These are phyloP conservation scores for Trametes cinnabarina DNA, from an alignment of 768 basidiomycete species.

Conservation along the genomic window DNA sequence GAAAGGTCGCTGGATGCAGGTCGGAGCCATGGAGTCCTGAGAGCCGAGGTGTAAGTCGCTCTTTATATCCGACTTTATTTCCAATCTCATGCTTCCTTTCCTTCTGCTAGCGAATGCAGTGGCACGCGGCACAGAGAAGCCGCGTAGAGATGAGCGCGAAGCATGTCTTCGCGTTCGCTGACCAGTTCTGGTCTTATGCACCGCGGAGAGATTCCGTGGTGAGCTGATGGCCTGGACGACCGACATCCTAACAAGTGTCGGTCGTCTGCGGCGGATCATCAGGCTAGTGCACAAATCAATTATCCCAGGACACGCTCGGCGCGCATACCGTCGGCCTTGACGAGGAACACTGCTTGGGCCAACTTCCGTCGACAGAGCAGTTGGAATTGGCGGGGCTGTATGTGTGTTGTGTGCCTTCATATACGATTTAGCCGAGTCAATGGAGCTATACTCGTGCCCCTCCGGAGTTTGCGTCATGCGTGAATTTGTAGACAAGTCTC, in stretches of 20 bases:
- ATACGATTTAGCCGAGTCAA: conserved; percentile 4
- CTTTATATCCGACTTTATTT: neutral
- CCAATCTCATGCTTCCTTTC: neutral
- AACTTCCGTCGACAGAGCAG: neutral
- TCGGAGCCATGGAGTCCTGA: neutral
- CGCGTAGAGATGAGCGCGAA: neutral
- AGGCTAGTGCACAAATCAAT: conserved; percentile 10
- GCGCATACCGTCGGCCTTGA: neutral
- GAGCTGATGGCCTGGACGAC: neutral
- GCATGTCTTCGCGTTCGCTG: neutral
- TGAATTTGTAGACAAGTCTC: no score
- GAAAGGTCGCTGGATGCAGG: neutral
- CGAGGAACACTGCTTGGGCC: neutral
- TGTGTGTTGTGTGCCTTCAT: neutral
- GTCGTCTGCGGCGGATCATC: neutral
- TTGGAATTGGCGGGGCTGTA: neutral
- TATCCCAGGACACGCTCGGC: conserved; percentile 15
- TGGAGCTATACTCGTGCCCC: neutral
- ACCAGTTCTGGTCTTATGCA: neutral
- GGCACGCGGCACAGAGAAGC: neutral
- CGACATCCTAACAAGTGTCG: neutral
- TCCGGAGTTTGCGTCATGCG: no score
- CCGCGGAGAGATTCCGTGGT: neutral
- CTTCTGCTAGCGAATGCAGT: neutral
- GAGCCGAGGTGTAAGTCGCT: neutral